Evolutionary conservation across 1,284 basidiomycete genomes (phyloP), one percentile per base, ranked within the genome.

Genomic region (Melampsora americana): DNA sequence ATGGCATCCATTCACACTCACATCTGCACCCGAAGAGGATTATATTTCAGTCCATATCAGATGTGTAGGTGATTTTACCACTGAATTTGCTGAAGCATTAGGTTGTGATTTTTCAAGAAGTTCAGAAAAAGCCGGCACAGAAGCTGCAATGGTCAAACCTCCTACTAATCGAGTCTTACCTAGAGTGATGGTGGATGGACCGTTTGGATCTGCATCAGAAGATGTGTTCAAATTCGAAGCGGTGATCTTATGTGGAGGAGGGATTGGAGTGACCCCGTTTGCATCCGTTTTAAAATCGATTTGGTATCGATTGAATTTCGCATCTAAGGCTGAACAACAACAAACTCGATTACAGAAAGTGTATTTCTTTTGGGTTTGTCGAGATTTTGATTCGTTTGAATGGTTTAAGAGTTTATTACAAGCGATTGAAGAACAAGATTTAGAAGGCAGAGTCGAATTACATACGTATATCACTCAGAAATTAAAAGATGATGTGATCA

Each of bases 331-430:
- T 18, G 23, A 26, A 20, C 59, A 46, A 16, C 18, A 60, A 61
- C 78, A 79, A 60, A 83, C 82, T 16, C 70, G 81, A 28, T 79
- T 82, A 44, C 79, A 79, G 50, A 84, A 84, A 70, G 83, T 84
- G 14, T 84, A 84, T 79, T 83, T 82, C 72, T 80, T 82, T 76
- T 81, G 80, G 79, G 78, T 81, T 61, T 81, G 80, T 67, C 78
- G 81, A 5, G 80, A 83, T 75, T 79, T 79, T 77, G 56, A 70
- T 9, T 86, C 86, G 14, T 90, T 91, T 28, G 92, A 93, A 82
- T 94, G 92, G 92, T 94, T 95, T 87, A 92, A 93, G 83, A 91
- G 90, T n/a, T 87, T 95, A 35, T 85, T 95, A 78, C 88, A 90
- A 79, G 93, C 93, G 30, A 92, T 95, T 79, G 93, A 95, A 83